Evolutionary conservation across 192 early-diverging fungal genomes (phyloP), one percentile per base, ranked within the genome.

Genomic region (Gigaspora rosea): DNA sequence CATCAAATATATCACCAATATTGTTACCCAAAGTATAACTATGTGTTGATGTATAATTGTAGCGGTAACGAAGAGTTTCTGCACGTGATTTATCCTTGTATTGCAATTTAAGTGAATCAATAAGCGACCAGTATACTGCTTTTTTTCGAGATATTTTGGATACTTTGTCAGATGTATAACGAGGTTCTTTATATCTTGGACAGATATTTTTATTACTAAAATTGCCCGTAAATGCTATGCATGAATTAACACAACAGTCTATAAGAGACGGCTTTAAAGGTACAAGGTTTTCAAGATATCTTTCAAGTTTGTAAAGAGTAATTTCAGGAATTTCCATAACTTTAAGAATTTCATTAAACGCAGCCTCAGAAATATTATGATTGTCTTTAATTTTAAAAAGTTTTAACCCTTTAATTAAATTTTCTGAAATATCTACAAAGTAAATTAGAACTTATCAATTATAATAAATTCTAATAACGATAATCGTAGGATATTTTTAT

Each of bases 11-110:
- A 64, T 64, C 62, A 33, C 62, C 35, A 27, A 64, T 64, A 0
- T 64, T 0, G 27, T 64, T 64, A 2, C 12, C 27, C 1, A 32
- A 2, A 27, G 5, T 35, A 36, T 64, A 64, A 22, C 22, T 32
- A 64, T 27, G n/a, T 64, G 62, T 35, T 64, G 27, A 35, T 64
- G 22, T 64, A 64, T 64, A 64, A 10, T 64, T 64, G 22, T 64
- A 27, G 8, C 35, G 0, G 4, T 64, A 64, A 1, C 8, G 0
- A 10, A 64, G 12, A 64, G 13, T 27, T 11, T 64, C 9, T 11
- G 35, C 7, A 36, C 4, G 35, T 5, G 16, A 2, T 64, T 64
- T 64, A 57, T 57, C 54, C 2, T 16, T 57, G 13, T 57, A 57
- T 16, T 57, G n/a, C n/a, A 15, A 0, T 41, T 57, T 57, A 20